Evolutionary conservation across 2,329 filamentous ascomycete genomes (phyloP).

Genomic region (Chlorencoelia australis): DNA sequence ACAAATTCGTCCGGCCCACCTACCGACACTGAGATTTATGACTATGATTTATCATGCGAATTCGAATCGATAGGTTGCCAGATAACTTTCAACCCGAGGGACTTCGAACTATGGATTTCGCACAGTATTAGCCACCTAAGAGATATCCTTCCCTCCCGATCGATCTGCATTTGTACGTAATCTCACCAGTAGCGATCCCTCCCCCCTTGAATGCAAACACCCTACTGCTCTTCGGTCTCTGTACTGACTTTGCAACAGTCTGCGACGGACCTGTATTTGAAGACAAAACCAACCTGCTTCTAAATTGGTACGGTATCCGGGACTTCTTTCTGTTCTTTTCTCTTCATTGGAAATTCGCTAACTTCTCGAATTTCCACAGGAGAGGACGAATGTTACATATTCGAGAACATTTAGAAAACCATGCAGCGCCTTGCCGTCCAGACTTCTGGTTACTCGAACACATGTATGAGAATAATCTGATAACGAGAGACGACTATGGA

Average conservation of each 20-base stretch:
- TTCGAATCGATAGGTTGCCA: constrained; percentile 27
- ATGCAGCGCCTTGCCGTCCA: constrained; percentile 19
- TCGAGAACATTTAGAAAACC: constrained; percentile 29
- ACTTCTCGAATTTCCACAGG: too few species aligned
- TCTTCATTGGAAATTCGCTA: too few species aligned
- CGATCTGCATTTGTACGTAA: constrained; percentile 38
- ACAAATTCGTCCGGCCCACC: not conserved
- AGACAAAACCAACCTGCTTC: constrained; percentile 3
- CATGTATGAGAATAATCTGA: constrained; percentile 22
- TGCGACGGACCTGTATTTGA: too few species aligned
- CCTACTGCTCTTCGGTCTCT: too few species aligned
- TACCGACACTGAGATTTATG: constrained; percentile 2
- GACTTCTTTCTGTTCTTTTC: too few species aligned
- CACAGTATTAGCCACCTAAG: constrained; percentile 36
- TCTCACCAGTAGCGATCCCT: too few species aligned
- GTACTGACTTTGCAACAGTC: too few species aligned
- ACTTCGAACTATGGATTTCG: constrained; percentile 35
- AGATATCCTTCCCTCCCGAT: constrained; percentile 24
- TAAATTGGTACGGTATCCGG: too few species aligned
- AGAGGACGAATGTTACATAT: constrained; percentile 40
- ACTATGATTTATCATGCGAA: constrained; percentile 20
- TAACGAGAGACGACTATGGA: constrained; percentile 20
- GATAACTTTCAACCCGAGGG: constrained; percentile 29
- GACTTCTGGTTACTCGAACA: constrained; percentile 35
- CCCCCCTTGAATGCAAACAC: too few species aligned